Evolutionary conservation across 2,329 filamentous ascomycete genomes (phyloP), one percentile per base, ranked within the genome.

Genomic region (Pseudocercospora macadamiae): DNA sequence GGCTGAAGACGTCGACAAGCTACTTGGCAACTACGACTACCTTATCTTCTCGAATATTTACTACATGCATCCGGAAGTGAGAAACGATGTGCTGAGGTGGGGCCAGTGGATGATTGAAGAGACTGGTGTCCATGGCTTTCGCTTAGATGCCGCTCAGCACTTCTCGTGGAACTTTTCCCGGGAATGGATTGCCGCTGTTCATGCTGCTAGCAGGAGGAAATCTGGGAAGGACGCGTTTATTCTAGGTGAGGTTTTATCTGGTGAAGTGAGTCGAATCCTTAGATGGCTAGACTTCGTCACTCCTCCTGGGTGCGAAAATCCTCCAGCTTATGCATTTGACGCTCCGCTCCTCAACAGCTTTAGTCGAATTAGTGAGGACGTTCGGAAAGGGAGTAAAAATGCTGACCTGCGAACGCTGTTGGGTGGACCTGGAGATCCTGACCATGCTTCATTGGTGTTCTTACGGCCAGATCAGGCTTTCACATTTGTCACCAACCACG

Each of bases 1-100:
- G 88, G 83, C 84, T 2, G 68, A 80, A 0, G 81, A 81, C 12
- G 86, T 88, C 3, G 85, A 85, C 25, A 80, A 82, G 18, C 79
- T 89, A 71, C 82, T 85, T 63, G 88, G 88, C 6, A 91, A 91
- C 67, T 76, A 74, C 39, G 85, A 87, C 71, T 90, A 86, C 68
- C 80, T 90, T 14, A 89, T 91, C 86, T 90, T 89, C 65, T 84
- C 86, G 4, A 85, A 91, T 70, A 72, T 91, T 36, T 87, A 90
- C 71, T 88, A 88, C 70, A 73, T 76, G 2, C 81, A 89, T 57
- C 78, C 79, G 0, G 87, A 89, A 64, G 88, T 90, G 8, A 78
- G 80, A 30, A 72, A 80, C 3, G 89, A 91, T 63, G 81, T 90
- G 3, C 77, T 87, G 54, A 78, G 80, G 51, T 91, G 88, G 89